These are phyloP conservation scores for Balakata baccata DNA, from an alignment of 345 rosid genomes.

Conservation along the genomic window DNA sequence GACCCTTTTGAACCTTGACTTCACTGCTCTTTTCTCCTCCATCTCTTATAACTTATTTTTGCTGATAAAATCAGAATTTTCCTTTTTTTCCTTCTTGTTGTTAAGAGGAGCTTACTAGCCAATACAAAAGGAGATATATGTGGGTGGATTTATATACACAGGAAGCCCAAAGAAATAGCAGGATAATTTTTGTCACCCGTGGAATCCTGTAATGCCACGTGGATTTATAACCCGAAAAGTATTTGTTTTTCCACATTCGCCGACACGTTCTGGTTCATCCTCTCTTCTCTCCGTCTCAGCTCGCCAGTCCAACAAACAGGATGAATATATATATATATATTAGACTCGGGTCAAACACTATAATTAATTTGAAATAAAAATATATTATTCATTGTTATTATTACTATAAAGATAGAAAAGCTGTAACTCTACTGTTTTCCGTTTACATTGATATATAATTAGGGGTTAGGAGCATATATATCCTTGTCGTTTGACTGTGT, in stretches of 20 bases:
- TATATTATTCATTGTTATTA: no score
- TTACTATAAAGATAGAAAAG: no score
- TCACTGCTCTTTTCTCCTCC: conserved; percentile 30
- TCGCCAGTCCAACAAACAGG: neutral
- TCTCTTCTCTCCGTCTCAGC: no score
- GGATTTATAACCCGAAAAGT: neutral
- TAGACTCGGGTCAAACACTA: no score
- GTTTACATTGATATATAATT: no score
- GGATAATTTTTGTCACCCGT: conserved; percentile 13
- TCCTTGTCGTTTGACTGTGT: no score
- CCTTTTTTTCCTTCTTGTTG: no score
- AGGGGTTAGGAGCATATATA: no score
- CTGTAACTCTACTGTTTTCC: no score
- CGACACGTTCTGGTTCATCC: conserved; percentile 6
- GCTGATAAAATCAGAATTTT: no score
- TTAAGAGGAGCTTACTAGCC: neutral
- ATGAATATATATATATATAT: neutral
- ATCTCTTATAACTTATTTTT: neutral
- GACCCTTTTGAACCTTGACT: conserved; percentile 68
- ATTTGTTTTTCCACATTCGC: conserved; percentile 24
- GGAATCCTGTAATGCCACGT: conserved; percentile 36
- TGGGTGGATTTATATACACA: conserved; percentile 19
- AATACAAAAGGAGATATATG: conserved; percentile 15
- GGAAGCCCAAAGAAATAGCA: neutral
- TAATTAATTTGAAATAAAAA: no score